Evolutionary conservation across 1,139 yeast genomes (phyloP).

Genomic region (Hemisphaericaspora xylanilytica): DNA sequence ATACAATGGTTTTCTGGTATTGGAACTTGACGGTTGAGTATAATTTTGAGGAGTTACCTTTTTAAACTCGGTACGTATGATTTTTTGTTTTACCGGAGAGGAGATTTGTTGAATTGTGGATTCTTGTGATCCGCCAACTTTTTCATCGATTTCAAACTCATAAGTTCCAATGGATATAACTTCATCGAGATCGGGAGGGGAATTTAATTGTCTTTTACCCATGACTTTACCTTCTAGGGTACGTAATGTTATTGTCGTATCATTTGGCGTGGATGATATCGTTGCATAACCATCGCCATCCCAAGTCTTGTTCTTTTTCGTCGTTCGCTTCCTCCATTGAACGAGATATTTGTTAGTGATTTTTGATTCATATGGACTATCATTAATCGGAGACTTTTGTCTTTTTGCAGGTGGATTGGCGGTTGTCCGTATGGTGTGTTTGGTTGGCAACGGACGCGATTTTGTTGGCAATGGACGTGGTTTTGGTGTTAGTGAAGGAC

Average conservation of each 20-base stretch:
- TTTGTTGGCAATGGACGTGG: not conserved
- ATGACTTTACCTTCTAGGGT: constrained; percentile 17
- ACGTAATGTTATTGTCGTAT: constrained; percentile 13
- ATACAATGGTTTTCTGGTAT: constrained; percentile 10
- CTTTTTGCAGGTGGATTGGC: constrained; percentile 1
- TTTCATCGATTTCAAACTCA: constrained; percentile 56
- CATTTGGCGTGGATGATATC: constrained; percentile 11
- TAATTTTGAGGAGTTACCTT: constrained; percentile 11
- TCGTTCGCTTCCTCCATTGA: constrained; percentile 69
- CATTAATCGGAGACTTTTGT: constrained; percentile 1
- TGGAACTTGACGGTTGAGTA: constrained; percentile 2
- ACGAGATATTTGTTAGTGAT: constrained; percentile 31
- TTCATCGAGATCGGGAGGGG: constrained; percentile 27
- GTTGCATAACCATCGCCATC: constrained; percentile 80
- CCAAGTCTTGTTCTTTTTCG: constrained; percentile 89
- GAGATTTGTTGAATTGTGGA: no score
- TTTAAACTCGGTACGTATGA: constrained; percentile 7
- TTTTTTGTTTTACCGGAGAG: not conserved
- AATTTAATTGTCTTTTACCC: constrained; percentile 16
- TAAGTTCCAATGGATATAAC: constrained; percentile 46
- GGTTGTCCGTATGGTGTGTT: not conserved
- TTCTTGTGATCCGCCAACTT: no score
- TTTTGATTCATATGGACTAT: not conserved
- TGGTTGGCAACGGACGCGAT: not conserved
- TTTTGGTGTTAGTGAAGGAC: not conserved